Evolutionary conservation across 805 yeast species (phyloP).

Genomic region (Hanseniaspora nectarophila): DNA sequence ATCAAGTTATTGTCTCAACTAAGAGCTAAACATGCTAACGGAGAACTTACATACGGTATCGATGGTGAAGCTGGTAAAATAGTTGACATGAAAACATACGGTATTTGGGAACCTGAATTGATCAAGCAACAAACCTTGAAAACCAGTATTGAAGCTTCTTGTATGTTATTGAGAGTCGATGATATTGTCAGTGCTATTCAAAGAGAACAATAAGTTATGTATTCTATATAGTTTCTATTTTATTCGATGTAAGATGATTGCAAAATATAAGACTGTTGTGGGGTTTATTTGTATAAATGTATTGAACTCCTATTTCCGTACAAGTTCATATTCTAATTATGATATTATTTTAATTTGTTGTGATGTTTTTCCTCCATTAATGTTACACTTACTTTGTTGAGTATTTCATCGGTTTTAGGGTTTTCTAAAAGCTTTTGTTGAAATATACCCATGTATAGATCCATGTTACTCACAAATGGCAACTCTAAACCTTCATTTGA

Average conservation of each 20-base stretch:
- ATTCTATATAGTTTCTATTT: not conserved
- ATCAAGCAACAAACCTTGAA: conserved; percentile 92
- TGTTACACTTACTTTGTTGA: not conserved
- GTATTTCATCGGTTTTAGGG: not conserved
- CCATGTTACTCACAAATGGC: conserved; percentile 32
- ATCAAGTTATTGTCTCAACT: conserved; percentile 78
- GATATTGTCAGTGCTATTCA: conserved; percentile 96
- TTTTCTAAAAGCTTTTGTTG: not conserved
- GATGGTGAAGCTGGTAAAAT: conserved; percentile 92
- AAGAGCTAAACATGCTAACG: conserved; percentile 94
- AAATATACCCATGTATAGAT: not conserved
- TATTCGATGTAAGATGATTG: no score
- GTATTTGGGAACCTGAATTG: conserved; percentile 99
- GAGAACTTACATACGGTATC: conserved; percentile 72
- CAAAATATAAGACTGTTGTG: no score
- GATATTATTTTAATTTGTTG: not conserved
- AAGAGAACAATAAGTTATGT: conserved; percentile 30
- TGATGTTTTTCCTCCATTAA: not conserved
- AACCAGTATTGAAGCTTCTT: conserved; percentile 96
- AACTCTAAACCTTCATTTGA: conserved; percentile 20
- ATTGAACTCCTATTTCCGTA: not conserved
- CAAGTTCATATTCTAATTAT: not conserved
- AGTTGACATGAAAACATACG: conserved; percentile 90
- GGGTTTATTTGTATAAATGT: not conserved
- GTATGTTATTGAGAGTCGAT: conserved; percentile 86